Conservation (phyloP, 2,329 filamentous ascomycete species). For the Paecilomyces niveus region DNA sequence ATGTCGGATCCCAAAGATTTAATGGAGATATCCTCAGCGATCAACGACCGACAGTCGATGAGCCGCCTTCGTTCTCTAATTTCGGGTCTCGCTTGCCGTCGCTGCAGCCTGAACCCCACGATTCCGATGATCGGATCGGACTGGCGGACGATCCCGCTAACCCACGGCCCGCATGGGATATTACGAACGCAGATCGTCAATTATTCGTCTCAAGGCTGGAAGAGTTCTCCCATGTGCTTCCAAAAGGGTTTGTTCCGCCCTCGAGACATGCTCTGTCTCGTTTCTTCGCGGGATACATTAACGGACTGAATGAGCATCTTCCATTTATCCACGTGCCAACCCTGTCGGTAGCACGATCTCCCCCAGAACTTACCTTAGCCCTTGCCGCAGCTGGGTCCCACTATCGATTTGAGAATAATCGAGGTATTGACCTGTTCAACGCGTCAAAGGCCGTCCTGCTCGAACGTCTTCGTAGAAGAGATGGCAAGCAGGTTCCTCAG, state of each 20-base stretch:
- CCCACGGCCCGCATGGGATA: constrained; percentile 39
- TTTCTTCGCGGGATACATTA: constrained; percentile 46
- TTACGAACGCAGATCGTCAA: constrained; percentile 40
- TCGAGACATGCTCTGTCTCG: constrained; percentile 42
- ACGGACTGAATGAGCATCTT: constrained; percentile 45
- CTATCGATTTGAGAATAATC: constrained; percentile 42
- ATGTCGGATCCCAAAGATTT: constrained; percentile 24
- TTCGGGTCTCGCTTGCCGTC: constrained; percentile 43
- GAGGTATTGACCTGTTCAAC: constrained; percentile 52
- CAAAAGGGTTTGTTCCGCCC: constrained; percentile 41
- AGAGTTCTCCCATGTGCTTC: constrained; percentile 40
- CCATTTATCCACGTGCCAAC: constrained; percentile 47
- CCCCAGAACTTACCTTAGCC: constrained; percentile 44
- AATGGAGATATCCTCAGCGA: constrained; percentile 34
- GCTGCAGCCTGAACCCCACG: constrained; percentile 39
- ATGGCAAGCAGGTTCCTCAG: constrained; percentile 38
- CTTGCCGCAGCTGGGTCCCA: constrained; percentile 45
- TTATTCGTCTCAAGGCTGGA: constrained; percentile 38
- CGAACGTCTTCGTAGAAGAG: constrained; percentile 44
- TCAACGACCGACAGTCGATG: constrained; percentile 29
- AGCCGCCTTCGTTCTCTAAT: constrained; percentile 40
- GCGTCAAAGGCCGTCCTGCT: constrained; percentile 49
- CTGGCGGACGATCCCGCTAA: constrained; percentile 33
- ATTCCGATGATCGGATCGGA: constrained; percentile 36
- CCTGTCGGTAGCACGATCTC: constrained; percentile 37